These are phyloP conservation scores for Scheffersomyces cryptocercus DNA, from an alignment of 1,139 yeast genomes.

Conservation along the genomic window DNA sequence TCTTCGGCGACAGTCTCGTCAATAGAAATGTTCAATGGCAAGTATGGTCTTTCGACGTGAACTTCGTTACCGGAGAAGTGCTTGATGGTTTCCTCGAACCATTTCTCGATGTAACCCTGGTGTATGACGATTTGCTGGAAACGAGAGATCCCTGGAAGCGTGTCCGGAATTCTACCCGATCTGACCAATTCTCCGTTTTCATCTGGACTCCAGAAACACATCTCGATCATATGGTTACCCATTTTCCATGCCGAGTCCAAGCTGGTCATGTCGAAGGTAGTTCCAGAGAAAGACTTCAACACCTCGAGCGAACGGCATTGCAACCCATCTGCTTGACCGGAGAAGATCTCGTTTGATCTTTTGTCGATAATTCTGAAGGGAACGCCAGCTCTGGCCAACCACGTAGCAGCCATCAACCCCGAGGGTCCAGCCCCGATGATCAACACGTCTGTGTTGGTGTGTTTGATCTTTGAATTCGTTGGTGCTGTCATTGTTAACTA, in stretches of 20 bases:
- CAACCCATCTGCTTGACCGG: constrained; percentile 41
- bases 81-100: constrained; percentile 24
- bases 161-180: constrained; percentile 26
- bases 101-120: constrained; percentile 32
- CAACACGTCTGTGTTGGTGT: constrained; percentile 31
- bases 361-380: constrained; percentile 32
- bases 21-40: constrained; percentile 22
- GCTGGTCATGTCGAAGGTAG: neutral
- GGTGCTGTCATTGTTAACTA: neutral
- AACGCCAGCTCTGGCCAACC: constrained; percentile 32
- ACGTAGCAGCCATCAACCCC: constrained; percentile 29
- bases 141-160: constrained; percentile 28
- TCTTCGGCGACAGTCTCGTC: constrained; percentile 20
- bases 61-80: constrained; percentile 23
- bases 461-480: constrained; percentile 9
- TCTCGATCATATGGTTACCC: constrained; percentile 28
- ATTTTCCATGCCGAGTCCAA: constrained; percentile 25
- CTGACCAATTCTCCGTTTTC: constrained; percentile 19
- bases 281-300: constrained; percentile 28
- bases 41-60: constrained; percentile 26
- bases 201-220: constrained; percentile 26
- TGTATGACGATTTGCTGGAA: constrained; percentile 31
- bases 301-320: constrained; percentile 15
- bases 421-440: constrained; percentile 42
- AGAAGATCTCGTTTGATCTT: constrained; percentile 23